Conservation (phyloP, 2,329 filamentous ascomycete species). For the Microcyclospora tardicrescens region DNA sequence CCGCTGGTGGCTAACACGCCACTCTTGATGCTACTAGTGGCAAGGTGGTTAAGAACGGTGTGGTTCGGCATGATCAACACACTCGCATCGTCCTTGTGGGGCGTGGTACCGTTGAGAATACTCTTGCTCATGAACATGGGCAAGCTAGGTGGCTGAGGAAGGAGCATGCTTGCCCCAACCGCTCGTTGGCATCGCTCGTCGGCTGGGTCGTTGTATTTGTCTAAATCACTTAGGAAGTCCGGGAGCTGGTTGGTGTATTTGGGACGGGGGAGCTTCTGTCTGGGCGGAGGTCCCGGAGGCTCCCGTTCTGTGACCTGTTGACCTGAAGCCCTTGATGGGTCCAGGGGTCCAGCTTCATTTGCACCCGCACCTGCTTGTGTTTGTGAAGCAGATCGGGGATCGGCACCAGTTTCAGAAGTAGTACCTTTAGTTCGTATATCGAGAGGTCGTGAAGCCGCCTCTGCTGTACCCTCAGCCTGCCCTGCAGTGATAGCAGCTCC, state of each 20-base stretch:
- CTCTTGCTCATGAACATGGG: slow-evolving; percentile 89
- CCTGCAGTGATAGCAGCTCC: slow-evolving; percentile 15
- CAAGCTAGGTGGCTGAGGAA: slow-evolving; percentile 71
- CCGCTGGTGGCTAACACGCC: slow-evolving; percentile 89
- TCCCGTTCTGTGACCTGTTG: slow-evolving; percentile 4
- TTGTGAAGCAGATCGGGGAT: slow-evolving; percentile 5
- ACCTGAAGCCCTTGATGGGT: neutral
- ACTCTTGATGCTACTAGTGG: slow-evolving; percentile 96
- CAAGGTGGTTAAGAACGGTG: slow-evolving; percentile 88
- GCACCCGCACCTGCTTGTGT: neutral
- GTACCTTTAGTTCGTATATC: slow-evolving; percentile 35
- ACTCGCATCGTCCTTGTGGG: slow-evolving; percentile 96
- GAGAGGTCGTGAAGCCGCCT: slow-evolving; percentile 43
- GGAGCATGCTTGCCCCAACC: slow-evolving; percentile 55
- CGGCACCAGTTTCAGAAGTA: slow-evolving; percentile 12
- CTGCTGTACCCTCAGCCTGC: slow-evolving; percentile 9
- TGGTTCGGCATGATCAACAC: slow-evolving; percentile 96
- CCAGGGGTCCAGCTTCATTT: neutral
- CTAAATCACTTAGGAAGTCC: slow-evolving; percentile 73
- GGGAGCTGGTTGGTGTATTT: slow-evolving; percentile 65
- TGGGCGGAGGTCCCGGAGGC: slow-evolving; percentile 9
- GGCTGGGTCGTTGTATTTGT: slow-evolving; percentile 45
- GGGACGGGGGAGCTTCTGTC: slow-evolving; percentile 32
- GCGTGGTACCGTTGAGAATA: slow-evolving; percentile 78
- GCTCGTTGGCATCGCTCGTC: slow-evolving; percentile 65